Percentiles rank a stretch among this genome's conserved stretches.
Evolutionary conservation across 1,284 basidiomycete genomes (phyloP).

Genomic region (Trichosporon asahii): DNA sequence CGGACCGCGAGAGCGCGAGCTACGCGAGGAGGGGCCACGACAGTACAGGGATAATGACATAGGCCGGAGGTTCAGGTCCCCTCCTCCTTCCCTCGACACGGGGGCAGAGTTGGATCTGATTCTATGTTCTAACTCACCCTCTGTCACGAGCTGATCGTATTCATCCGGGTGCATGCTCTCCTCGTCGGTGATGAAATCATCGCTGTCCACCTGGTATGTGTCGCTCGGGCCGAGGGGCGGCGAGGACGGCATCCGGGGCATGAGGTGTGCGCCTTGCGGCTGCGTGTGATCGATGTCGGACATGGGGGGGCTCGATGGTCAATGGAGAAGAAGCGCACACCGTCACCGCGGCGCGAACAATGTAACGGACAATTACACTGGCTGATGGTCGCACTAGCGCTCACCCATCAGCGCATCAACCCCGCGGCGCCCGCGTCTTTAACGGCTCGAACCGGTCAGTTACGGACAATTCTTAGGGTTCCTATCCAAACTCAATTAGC

Average conservation of each 20-base stretch:
- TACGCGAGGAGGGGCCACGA: background rate
- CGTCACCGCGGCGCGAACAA: background rate
- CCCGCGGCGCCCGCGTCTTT: background rate
- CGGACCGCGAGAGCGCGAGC: background rate
- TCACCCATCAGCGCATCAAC: background rate
- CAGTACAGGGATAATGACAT: background rate
- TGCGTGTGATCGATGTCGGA: background rate
- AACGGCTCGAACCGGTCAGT: background rate
- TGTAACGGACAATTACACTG: slow-evolving; percentile 7
- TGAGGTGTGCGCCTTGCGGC: background rate
- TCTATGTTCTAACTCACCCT: slow-evolving; percentile 51
- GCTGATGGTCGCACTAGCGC: background rate
- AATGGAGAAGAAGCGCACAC: background rate
- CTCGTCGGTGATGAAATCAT: slow-evolving; percentile 39
- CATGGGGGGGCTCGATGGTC: background rate
- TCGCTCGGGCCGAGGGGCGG: slow-evolving; percentile 22
- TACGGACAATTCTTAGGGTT: background rate
- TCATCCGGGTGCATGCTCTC: slow-evolving; percentile 34
- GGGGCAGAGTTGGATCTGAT: background rate
- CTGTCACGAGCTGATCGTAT: slow-evolving; percentile 51
- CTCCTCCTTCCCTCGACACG: background rate
- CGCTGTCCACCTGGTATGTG: slow-evolving; percentile 45
- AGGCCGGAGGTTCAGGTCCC: background rate
- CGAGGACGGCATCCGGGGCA: background rate
- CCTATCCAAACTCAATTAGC: background rate